A percentile compares a stretch with the other conserved stretches of the same genome.
phyloP scores from a whole-genome alignment of 148 eudicot genomes.

The Pharnaceum exiguum region DNA sequence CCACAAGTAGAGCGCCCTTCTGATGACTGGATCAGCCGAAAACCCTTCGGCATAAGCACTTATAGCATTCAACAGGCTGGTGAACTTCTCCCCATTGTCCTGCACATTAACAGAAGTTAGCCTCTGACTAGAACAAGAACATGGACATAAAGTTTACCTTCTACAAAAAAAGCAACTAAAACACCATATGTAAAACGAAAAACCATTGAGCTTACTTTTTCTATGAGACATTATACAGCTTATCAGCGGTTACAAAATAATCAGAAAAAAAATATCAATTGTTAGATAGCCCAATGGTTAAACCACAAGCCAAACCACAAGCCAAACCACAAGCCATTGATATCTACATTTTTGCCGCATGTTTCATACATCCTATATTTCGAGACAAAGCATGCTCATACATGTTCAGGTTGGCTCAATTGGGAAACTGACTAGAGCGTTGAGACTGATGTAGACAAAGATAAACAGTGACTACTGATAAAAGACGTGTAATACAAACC shows the following conservation, averaged over 20 bases:
- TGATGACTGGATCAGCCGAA: constrained; percentile 79
- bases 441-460: neutral
- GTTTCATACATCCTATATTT: no score
- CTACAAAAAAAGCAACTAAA: no score
- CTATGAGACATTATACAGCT: neutral
- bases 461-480: neutral
- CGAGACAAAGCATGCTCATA: no score
- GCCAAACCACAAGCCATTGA: no score
- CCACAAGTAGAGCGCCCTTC: constrained; percentile 78
- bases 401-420: no score
- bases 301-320: no score
- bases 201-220: neutral
- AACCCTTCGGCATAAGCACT: constrained; percentile 96
- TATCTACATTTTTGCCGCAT: no score
- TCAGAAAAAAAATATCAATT: no score
- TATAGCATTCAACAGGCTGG: constrained; percentile 73
- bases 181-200: no score
- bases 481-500: constrained; percentile 41
- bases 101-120: constrained; percentile 28
- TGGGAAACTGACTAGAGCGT: neutral
- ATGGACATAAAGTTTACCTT: no score
- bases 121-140: no score
- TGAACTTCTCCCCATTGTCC: constrained; percentile 93
- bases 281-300: no score
- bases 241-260: neutral